Percentiles rank a stretch among this genome's conserved stretches.
These are phyloP conservation scores for Plasmodium inui DNA, from an alignment of 169 alveolate genomes.

Conservation along the genomic window DNA sequence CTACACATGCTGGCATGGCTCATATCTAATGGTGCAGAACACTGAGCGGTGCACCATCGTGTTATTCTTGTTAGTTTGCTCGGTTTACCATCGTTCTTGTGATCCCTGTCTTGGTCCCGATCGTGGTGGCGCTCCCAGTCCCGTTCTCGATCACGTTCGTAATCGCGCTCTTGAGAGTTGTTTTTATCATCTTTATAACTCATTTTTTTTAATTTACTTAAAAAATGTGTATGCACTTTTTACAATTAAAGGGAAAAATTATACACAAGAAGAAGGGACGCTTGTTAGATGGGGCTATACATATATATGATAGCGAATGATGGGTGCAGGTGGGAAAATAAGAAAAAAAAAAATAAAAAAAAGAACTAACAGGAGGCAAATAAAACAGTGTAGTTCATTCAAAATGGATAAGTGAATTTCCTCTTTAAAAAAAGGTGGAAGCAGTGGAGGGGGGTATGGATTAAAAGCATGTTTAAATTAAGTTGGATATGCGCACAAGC, in stretches of 20 bases:
- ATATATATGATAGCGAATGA: neutral
- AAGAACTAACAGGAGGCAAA: neutral
- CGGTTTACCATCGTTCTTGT: slow-evolving; percentile 61
- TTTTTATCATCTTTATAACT: slow-evolving; percentile 44
- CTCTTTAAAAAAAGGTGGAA: neutral
- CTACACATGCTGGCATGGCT: neutral
- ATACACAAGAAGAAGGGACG: neutral
- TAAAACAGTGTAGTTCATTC: neutral
- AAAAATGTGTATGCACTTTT: slow-evolving; percentile 1
- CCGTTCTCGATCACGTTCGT: neutral
- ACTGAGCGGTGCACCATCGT: neutral
- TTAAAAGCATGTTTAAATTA: neutral
- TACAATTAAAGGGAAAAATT: slow-evolving; percentile 8
- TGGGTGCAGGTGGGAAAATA: neutral
- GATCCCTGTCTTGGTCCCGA: neutral
- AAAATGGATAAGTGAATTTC: neutral
- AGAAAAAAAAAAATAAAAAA: neutral
- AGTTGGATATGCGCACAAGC: neutral
- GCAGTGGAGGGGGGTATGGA: neutral
- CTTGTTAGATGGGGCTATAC: neutral
- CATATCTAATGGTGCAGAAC: neutral
- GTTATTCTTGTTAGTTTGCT: neutral
- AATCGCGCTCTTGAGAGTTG: slow-evolving; percentile 44
- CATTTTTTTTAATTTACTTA: slow-evolving; percentile 44
- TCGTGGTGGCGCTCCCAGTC: neutral